phyloP scores from a whole-genome alignment of 2,329 filamentous ascomycete genomes.

The Aspergillus persii region DNA sequence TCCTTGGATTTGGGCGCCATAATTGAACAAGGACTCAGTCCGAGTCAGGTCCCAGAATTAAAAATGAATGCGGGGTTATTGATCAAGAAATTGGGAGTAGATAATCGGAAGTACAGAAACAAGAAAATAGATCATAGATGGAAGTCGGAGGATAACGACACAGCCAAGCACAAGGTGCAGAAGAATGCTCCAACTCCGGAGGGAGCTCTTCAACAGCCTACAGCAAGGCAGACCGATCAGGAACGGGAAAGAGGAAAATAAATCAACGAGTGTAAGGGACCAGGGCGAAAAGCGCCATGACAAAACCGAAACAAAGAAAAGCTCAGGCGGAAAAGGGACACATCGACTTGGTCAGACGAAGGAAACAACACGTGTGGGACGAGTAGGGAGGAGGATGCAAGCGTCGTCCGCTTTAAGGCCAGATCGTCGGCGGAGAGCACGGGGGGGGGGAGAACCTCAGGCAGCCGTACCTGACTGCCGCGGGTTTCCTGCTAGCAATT shows the following conservation, averaged over 20 bases:
- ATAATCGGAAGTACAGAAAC: constrained; percentile 6
- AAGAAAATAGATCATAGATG: constrained; percentile 6
- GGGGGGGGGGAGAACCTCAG: too few relatives aligned
- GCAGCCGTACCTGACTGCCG: too few relatives aligned
- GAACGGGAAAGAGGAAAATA: constrained; percentile 11
- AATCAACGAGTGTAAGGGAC: constrained; percentile 39
- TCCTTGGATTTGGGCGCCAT: constrained; percentile 35
- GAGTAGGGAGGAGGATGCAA: constrained; percentile 31
- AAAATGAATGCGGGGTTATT: constrained; percentile 12
- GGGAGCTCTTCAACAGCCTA: constrained; percentile 14
- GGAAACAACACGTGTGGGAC: constrained; percentile 26
- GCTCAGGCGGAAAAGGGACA: constrained; percentile 12
- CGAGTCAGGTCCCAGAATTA: constrained; percentile 12
- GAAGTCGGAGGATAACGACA: constrained; percentile 5
- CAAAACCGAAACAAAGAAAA: constrained; percentile 22
- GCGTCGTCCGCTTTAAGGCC: constrained; percentile 33
- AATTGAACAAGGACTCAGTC: constrained; percentile 8
- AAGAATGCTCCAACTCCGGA: constrained; percentile 17
- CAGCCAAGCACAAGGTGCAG: constrained; percentile 9
- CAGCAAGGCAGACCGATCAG: constrained; percentile 4
- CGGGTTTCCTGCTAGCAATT: too few relatives aligned
- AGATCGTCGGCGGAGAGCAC: constrained; percentile 30
- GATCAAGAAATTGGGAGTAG: constrained; percentile 4
- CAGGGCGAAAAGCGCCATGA: constrained; percentile 34
- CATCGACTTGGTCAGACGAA: constrained; percentile 10